Evolutionary conservation across 345 rosid genomes (phyloP).

Genomic region (Syzygium jambos): DNA sequence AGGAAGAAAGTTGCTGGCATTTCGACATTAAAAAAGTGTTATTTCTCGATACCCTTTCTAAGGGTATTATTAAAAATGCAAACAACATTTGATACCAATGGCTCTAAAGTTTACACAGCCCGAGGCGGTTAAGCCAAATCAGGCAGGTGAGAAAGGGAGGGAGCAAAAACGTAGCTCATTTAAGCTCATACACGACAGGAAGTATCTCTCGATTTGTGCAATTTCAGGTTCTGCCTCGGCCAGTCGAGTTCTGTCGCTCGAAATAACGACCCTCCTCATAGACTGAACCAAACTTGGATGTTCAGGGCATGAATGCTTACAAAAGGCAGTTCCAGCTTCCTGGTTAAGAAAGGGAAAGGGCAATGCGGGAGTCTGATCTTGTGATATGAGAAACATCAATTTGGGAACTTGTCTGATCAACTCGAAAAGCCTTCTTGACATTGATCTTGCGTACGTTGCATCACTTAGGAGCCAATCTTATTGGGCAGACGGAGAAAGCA

Average conservation of each 20-base stretch:
- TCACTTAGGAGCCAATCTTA: conserved; percentile 67
- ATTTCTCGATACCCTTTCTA: no score
- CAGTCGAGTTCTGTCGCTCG: not conserved
- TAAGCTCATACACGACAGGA: not conserved
- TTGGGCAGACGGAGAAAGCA: conserved; percentile 81
- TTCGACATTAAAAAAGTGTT: no score
- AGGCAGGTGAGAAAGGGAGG: not conserved
- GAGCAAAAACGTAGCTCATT: not conserved
- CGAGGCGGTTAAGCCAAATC: not conserved
- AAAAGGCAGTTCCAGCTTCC: not conserved
- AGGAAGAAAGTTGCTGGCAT: no score
- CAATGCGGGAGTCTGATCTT: not conserved
- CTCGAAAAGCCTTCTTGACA: not conserved
- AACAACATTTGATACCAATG: not conserved
- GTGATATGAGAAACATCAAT: not conserved
- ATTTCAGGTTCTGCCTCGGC: not conserved
- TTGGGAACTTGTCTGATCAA: not conserved
- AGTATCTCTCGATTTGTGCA: not conserved
- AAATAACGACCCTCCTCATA: not conserved
- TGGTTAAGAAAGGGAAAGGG: not conserved
- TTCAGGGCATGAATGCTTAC: not conserved
- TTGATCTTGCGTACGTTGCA: not conserved
- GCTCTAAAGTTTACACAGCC: not conserved
- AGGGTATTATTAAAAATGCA: not conserved
- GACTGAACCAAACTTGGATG: not conserved